Conservation (phyloP, 1,284 basidiomycete genomes). For the Tilletia walkeri region DNA sequence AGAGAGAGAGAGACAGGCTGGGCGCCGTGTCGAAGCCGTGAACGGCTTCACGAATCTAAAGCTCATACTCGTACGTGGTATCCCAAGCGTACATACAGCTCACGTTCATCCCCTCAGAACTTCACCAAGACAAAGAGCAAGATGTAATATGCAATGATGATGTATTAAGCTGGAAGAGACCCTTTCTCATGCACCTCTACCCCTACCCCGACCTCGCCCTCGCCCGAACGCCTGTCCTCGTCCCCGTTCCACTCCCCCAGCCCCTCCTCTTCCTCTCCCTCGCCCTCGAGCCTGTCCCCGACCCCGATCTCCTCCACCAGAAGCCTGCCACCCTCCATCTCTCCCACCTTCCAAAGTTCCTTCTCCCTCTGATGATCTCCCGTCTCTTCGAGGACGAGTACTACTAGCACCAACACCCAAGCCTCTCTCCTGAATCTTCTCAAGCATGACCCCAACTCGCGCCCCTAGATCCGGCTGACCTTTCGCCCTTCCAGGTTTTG, state of each 20-base stretch:
- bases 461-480: constrained; percentile 53
- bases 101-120: no score
- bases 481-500: constrained; percentile 37
- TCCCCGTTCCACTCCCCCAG: background rate
- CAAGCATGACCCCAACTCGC: constrained; percentile 52
- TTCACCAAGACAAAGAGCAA: no score
- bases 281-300: background rate
- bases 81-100: no score
- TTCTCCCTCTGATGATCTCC: background rate
- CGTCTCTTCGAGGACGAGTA: background rate
- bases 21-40: no score
- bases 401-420: constrained; percentile 1
- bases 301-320: background rate
- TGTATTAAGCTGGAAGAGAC: no score
- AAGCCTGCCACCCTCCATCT: background rate
- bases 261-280: background rate
- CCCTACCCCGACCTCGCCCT: background rate
- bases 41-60: no score
- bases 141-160: no score
- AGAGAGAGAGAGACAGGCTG: no score
- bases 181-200: no score
- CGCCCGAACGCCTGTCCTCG: background rate
- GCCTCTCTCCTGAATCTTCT: constrained; percentile 20
- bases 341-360: background rate
- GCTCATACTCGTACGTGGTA: no score